These are phyloP conservation scores for Conoideocrella luteorostrata DNA, from an alignment of 2,329 filamentous ascomycete genomes.

Conservation along the genomic window DNA sequence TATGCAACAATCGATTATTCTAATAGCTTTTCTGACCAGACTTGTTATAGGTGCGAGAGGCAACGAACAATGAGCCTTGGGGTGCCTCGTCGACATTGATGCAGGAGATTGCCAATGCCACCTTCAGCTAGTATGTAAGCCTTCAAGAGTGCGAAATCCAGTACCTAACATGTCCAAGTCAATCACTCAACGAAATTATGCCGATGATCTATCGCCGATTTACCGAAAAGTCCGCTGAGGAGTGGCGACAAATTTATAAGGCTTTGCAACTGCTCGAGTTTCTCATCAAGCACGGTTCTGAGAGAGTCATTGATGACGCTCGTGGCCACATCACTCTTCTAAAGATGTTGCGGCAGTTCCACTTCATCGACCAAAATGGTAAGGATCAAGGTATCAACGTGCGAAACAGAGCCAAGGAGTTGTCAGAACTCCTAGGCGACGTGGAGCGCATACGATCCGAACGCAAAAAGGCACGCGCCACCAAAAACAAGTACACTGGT, in stretches of 20 bases:
- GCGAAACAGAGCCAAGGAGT: slow-evolving; percentile 90
- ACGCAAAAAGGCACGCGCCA: slow-evolving; percentile 83
- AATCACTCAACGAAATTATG: slow-evolving; percentile 98
- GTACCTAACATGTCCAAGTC: slow-evolving; percentile 46
- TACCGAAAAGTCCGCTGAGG: slow-evolving; percentile 94
- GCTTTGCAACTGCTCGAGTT: slow-evolving; percentile 94
- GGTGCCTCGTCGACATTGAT: slow-evolving; percentile 76
- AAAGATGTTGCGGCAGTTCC: slow-evolving; percentile 98
- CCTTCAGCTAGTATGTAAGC: slow-evolving; percentile 83
- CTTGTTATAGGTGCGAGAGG: slow-evolving; percentile 72
- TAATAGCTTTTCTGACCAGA: slow-evolving; percentile 9
- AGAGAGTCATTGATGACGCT: slow-evolving; percentile 94
- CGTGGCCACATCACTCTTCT: slow-evolving; percentile 89
- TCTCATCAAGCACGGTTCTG: slow-evolving; percentile 95
- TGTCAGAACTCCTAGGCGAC: slow-evolving; percentile 87
- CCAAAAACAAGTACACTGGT: slow-evolving; percentile 91
- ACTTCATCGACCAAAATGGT: slow-evolving; percentile 91
- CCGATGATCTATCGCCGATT: slow-evolving; percentile 99
- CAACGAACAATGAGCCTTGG: slow-evolving; percentile 99
- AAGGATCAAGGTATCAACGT: slow-evolving; percentile 99
- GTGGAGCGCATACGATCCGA: slow-evolving; percentile 78
- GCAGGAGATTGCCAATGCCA: slow-evolving; percentile 97
- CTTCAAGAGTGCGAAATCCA: slow-evolving; percentile 12
- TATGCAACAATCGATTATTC: slow-evolving; percentile 11
- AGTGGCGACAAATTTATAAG: slow-evolving; percentile 99